Evolutionary conservation across 768 basidiomycete species (phyloP).

Genomic region (Gloeopeniophorella convolvens): DNA sequence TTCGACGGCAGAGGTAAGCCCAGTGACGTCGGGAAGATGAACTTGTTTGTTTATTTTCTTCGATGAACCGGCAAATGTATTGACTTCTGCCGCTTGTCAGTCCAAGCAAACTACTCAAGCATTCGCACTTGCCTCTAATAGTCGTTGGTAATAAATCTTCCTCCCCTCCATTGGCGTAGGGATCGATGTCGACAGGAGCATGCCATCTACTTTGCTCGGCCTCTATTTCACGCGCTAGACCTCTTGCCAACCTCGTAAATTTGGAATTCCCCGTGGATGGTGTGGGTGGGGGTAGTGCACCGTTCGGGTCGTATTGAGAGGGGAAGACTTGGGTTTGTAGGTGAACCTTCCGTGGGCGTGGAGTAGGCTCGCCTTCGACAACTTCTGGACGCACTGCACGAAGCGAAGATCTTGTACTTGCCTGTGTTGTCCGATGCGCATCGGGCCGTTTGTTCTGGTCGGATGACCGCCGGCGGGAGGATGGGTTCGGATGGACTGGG

Average conservation of each 20-base stretch:
- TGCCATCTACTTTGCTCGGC: constrained; percentile 29
- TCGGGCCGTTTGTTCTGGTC: not conserved
- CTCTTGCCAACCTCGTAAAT: constrained; percentile 55
- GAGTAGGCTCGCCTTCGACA: constrained; percentile 15
- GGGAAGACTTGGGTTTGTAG: not conserved
- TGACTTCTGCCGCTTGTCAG: not conserved
- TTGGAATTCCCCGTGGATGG: constrained; percentile 49
- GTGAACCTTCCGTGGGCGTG: constrained; percentile 14
- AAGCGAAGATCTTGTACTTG: constrained; percentile 5
- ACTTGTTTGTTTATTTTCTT: constrained; percentile 24
- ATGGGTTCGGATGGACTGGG: not conserved
- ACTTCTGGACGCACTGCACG: constrained; percentile 2
- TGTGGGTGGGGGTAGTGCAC: constrained; percentile 54
- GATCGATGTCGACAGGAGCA: constrained; percentile 8
- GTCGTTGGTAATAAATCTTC: no score
- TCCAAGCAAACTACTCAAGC: not conserved
- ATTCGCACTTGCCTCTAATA: not conserved
- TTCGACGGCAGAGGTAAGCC: constrained; percentile 69
- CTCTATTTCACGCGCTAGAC: constrained; percentile 49
- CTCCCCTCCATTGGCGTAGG: no score
- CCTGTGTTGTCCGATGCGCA: not conserved
- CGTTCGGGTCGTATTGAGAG: constrained; percentile 44
- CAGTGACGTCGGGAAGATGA: constrained; percentile 78
- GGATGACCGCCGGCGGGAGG: not conserved
- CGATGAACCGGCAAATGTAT: constrained; percentile 22